Evolutionary conservation across 352 stramenopile genomes (phyloP).

Genomic region (Phytophthora pini): DNA sequence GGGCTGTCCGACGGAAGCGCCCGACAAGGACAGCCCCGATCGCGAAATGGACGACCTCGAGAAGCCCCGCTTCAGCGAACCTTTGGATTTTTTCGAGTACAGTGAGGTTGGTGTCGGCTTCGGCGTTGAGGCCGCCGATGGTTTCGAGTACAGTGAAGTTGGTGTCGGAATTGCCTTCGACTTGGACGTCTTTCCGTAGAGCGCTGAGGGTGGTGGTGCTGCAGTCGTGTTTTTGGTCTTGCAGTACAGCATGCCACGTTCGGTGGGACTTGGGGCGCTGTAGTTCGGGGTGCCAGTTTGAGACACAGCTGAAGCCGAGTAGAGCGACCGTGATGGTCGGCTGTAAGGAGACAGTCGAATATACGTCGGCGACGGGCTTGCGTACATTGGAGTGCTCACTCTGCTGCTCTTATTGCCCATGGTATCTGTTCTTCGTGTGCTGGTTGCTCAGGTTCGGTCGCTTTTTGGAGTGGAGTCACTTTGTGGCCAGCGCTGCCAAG

Average conservation of each 20-base stretch:
- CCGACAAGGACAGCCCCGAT: conserved; percentile 28
- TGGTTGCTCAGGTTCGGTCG: conserved; percentile 1
- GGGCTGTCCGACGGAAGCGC: conserved; percentile 20
- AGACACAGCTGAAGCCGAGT: conserved; percentile 25
- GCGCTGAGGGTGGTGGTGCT: conserved; percentile 19
- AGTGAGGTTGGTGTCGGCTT: conserved; percentile 33
- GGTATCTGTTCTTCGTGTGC: conserved; percentile 1
- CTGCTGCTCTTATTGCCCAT: conserved; percentile 42
- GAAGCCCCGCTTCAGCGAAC: conserved; percentile 18
- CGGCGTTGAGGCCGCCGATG: conserved; percentile 21
- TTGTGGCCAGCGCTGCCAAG: conserved; percentile 10
- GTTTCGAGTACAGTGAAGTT: conserved; percentile 33
- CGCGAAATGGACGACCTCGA: conserved; percentile 30
- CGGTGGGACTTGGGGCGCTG: conserved; percentile 21
- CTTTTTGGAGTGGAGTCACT: conserved; percentile 23
- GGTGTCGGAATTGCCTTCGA: conserved; percentile 21
- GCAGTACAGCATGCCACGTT: conserved; percentile 38
- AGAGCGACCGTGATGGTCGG: conserved; percentile 28
- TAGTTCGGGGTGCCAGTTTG: conserved; percentile 22
- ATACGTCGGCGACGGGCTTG: conserved; percentile 27
- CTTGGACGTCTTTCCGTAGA: conserved; percentile 37
- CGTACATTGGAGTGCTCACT: conserved; percentile 23
- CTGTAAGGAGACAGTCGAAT: conserved; percentile 19
- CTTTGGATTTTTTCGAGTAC: conserved; percentile 39
- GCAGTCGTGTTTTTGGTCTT: conserved; percentile 30